Base-by-base conservation (phyloP, 225 moss, liverwort and hornwort genomes). In the Marchantia polymorpha region DNA sequence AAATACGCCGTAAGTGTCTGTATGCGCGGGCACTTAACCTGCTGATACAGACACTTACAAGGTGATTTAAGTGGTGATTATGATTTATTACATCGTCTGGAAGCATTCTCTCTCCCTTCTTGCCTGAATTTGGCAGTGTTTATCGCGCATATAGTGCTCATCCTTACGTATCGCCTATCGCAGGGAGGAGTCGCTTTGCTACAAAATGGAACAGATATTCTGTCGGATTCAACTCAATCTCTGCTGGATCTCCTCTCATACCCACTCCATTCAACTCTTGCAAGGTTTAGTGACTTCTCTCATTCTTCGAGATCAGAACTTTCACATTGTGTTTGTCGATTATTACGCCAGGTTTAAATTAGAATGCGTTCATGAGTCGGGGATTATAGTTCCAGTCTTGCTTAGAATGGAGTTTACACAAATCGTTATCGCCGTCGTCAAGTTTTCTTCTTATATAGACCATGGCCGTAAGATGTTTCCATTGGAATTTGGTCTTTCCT, bases 121-220 rank as follows among this genome's bases (percentile, higher is more conserved):
- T 17, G 22, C 61, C 6, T 8, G n/a, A 10, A 61, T 9, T 23
- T 61, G n/a, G n/a, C 19, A 2, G 60, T 60, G 16, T 0, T 10
- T 60, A 46, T 0, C 47, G 46, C 69, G 17, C 1, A 39, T 13
- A 67, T 31, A 7, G 3, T 14, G 12, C 39, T 39, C 31, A 39
- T 10, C 48, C 47, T 69, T 39, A 17, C 14, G 7, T 19, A n/a
- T 50, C 71, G 20, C 48, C n/a, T 46, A 59, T 72, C 77, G 77
- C 89, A 97, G 96, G 79, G 84, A 84, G 92, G 89, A 53, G 89
- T 88, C 12, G 93, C 88, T 80, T 89, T 99, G 61, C 77, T 99
- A 79, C 89, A 90, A 79, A 93, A 90, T 76, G 90, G 88, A 68
- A 90, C 91, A 29, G 95, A 99, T 81, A 47, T 93, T 61, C 73